These are phyloP conservation scores for Alternaria ventricosa DNA, from an alignment of 2,329 filamentous ascomycete genomes.

Conservation along the genomic window DNA sequence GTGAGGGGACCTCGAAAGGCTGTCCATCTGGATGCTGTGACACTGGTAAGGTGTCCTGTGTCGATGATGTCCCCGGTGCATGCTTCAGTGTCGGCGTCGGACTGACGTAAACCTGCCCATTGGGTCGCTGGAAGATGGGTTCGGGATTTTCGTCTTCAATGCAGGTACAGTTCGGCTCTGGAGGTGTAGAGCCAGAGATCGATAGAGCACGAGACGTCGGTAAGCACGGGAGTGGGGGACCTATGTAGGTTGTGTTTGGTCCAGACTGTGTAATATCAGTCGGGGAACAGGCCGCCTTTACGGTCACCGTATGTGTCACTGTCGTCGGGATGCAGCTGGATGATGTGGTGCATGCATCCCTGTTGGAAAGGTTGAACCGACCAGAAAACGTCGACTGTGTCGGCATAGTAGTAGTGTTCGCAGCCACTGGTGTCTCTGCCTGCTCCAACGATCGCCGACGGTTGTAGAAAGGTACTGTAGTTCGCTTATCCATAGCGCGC, in stretches of 20 bases:
- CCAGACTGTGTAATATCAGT: not conserved
- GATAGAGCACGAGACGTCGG: constrained; percentile 2
- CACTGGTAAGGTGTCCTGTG: not conserved
- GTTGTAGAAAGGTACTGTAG: constrained; percentile 27
- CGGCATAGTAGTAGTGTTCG: not conserved
- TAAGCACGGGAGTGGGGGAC: constrained; percentile 12
- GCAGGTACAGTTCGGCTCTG: not conserved
- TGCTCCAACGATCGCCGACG: constrained; percentile 13
- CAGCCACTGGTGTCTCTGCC: not conserved
- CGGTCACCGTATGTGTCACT: constrained; percentile 17
- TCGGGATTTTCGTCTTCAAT: not conserved
- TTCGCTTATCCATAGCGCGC: constrained; percentile 21
- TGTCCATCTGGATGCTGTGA: not conserved
- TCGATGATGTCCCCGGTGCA: not conserved
- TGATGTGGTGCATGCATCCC: constrained; percentile 9
- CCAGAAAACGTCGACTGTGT: not conserved
- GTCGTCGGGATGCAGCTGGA: constrained; percentile 11
- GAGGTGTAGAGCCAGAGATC: not conserved
- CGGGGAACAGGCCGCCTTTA: constrained; percentile 16
- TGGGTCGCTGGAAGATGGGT: not conserved
- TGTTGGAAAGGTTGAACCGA: not conserved
- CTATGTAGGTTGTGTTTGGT: constrained; percentile 10
- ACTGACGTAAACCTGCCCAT: not conserved
- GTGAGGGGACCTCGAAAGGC: not conserved
- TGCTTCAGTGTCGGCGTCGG: not conserved